Percentiles rank a stretch among this genome's conserved stretches.
phyloP scores from a whole-genome alignment of 805 yeast species.

The Wickerhamomyces bovis region DNA sequence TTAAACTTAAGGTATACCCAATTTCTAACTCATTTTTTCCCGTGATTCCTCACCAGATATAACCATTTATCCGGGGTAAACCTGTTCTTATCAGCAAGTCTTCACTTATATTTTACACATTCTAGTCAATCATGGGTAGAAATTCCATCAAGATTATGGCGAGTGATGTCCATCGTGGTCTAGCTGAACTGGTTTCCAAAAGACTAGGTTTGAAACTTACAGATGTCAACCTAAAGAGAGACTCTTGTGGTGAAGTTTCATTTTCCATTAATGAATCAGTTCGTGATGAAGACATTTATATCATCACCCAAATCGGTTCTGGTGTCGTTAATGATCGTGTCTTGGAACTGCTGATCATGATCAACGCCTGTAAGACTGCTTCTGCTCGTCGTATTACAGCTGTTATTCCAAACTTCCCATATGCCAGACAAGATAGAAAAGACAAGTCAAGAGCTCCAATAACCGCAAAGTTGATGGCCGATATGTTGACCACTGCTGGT shows the following conservation, averaged over 20 bases:
- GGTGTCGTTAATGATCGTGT: constrained; percentile 74
- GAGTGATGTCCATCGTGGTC: constrained; percentile 59
- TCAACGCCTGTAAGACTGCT: constrained; percentile 78
- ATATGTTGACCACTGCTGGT: constrained; percentile 76
- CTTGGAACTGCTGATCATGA: constrained; percentile 69
- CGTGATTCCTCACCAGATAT: neutral
- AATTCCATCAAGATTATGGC: constrained; percentile 65
- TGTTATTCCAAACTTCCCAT: constrained; percentile 76
- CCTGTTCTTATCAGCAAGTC: neutral
- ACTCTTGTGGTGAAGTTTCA: constrained; percentile 67
- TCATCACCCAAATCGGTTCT: constrained; percentile 73
- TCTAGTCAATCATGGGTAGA: constrained; percentile 48
- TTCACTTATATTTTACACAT: neutral
- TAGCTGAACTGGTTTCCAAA: constrained; percentile 63
- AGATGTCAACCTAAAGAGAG: constrained; percentile 58
- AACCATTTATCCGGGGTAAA: neutral
- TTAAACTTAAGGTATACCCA: neutral
- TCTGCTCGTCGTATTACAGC: constrained; percentile 81
- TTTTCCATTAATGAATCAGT: constrained; percentile 77
- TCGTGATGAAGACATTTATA: constrained; percentile 78
- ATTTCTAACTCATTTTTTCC: neutral
- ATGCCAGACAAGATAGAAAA: constrained; percentile 85
- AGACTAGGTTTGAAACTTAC: constrained; percentile 55
- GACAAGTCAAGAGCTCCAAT: constrained; percentile 83
- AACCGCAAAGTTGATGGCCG: constrained; percentile 80